Conservation (phyloP, 1,139 yeast species). For the Debaryomycetaceae sp. region DNA sequence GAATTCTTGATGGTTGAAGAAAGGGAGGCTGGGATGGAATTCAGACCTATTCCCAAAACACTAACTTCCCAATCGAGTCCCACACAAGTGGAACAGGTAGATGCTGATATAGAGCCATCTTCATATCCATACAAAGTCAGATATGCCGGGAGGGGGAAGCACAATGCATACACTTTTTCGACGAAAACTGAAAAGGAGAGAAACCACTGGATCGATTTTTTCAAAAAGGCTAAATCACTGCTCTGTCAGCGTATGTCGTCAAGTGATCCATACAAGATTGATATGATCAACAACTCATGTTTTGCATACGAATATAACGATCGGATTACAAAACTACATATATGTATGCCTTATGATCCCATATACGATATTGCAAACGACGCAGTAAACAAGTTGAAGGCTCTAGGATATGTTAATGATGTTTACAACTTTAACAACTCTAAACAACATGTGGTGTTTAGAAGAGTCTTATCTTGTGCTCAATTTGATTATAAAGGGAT, state of each 20-base stretch:
- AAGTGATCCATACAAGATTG: slow-evolving; percentile 54
- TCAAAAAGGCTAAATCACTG: slow-evolving; percentile 53
- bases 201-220: slow-evolving; percentile 55
- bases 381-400: slow-evolving; percentile 17
- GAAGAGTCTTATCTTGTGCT: slow-evolving; percentile 25
- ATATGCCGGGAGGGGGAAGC: slow-evolving; percentile 44
- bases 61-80: slow-evolving; percentile 14
- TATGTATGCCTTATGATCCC: slow-evolving; percentile 62
- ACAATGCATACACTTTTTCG: slow-evolving; percentile 50
- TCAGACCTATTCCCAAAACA: slow-evolving; percentile 17
- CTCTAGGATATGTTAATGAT: slow-evolving; percentile 25
- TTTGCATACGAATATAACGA: slow-evolving; percentile 63
- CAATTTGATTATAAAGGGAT: slow-evolving; percentile 24
- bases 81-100: slow-evolving; percentile 11
- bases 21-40: slow-evolving; percentile 25
- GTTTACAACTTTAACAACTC: slow-evolving; percentile 20
- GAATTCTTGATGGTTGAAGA: slow-evolving; percentile 56
- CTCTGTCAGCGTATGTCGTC: slow-evolving; percentile 43
- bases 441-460: slow-evolving; percentile 22
- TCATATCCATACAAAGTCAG: slow-evolving; percentile 38
- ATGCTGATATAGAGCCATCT: slow-evolving; percentile 34
- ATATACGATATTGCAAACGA: slow-evolving; percentile 45
- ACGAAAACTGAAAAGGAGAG: slow-evolving; percentile 55
- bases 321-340: slow-evolving; percentile 55
- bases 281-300: slow-evolving; percentile 53